Evolutionary conservation across 495 filamentous ascomycete species (phyloP), one percentile per base, ranked within the genome.

Genomic region (Penicillium argentinense): DNA sequence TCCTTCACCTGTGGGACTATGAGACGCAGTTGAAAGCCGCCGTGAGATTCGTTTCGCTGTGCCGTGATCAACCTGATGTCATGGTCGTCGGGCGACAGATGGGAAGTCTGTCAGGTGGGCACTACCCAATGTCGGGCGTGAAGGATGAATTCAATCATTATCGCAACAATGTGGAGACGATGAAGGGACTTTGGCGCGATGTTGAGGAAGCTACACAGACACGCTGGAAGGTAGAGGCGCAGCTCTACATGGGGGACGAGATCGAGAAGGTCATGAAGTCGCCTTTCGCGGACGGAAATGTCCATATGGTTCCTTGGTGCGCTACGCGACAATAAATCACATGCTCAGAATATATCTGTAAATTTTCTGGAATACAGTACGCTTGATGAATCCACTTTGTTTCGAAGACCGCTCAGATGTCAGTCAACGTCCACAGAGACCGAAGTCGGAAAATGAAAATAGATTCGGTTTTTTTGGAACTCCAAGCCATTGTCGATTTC

Each of bases 1-100:
- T 75, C 32, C 72, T 74, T 45, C 72, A 77, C 37, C 57, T 75
- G 14, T 75, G 71, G 56, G 62, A 64, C 4, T 71, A 67, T 59
- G 58, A 62, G 9, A 45, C 62, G 1, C 69, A 74, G 40, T 28
- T 75, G 9, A 45, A 46, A 3, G 68, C 54, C 13, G 67, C 62
- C 1, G 54, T 16, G 19, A 58, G 67, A 21, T 55, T 75, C 37
- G 62, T 69, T 4, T 48, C 33, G n/a, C 46, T 76, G 17, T 60
- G 64, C 42, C 49, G 59, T 5, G 56, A 64, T 12, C 49, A 57
- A 26, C 53, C 49, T 0, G 68, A 63, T 14, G 59, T 65, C 14
- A 67, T 71, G 51, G 56, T 76, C 9, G 49, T 71, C 23, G 73
- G 75, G 4, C 64, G 71, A 8, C 75, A 78, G 34, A 53, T 71